A percentile compares a stretch with the other conserved stretches of the same genome.
Evolutionary conservation across 164 flowering plant species (phyloP).

Genomic region (Buxus sempervirens): DNA sequence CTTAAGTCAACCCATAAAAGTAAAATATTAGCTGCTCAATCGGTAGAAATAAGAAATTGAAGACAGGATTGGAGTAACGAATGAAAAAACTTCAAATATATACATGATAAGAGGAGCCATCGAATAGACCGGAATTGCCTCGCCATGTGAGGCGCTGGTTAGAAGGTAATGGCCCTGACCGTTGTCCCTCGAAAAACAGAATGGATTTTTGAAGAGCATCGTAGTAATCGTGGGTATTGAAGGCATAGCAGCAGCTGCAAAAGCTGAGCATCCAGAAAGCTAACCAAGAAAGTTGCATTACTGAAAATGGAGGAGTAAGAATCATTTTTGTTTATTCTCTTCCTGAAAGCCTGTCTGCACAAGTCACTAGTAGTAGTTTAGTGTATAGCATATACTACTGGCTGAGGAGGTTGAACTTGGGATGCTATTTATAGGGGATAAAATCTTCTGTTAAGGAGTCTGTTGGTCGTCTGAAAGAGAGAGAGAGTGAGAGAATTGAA

Average conservation of each 20-base stretch:
- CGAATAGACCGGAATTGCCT: slow-evolving; percentile 64
- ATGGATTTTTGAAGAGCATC: slow-evolving; percentile 78
- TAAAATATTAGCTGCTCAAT: not conserved
- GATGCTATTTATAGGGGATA: slow-evolving; percentile 26
- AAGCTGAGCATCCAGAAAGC: slow-evolving; percentile 15
- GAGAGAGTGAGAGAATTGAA: slow-evolving; percentile 3
- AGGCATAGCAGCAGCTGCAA: slow-evolving; percentile 27
- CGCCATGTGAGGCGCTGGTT: slow-evolving; percentile 75
- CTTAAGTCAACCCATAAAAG: slow-evolving; percentile 30
- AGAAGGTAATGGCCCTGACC: slow-evolving; percentile 76
- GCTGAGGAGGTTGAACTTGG: not conserved
- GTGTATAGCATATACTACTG: not conserved
- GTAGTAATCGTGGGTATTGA: slow-evolving; percentile 42
- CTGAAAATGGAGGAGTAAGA: slow-evolving; percentile 2
- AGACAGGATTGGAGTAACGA: too few species aligned
- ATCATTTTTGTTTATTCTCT: slow-evolving; percentile 15
- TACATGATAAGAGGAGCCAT: slow-evolving; percentile 74
- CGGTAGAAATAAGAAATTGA: not conserved
- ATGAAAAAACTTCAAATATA: too few species aligned
- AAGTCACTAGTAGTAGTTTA: not conserved
- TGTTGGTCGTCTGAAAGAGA: slow-evolving; percentile 34
- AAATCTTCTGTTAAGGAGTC: slow-evolving; percentile 23
- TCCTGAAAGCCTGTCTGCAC: not conserved
- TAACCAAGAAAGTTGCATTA: slow-evolving; percentile 18
- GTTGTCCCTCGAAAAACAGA: slow-evolving; percentile 83